Conservation (phyloP, 1,284 basidiomycete species). For the Neolentinus lepideus region DNA sequence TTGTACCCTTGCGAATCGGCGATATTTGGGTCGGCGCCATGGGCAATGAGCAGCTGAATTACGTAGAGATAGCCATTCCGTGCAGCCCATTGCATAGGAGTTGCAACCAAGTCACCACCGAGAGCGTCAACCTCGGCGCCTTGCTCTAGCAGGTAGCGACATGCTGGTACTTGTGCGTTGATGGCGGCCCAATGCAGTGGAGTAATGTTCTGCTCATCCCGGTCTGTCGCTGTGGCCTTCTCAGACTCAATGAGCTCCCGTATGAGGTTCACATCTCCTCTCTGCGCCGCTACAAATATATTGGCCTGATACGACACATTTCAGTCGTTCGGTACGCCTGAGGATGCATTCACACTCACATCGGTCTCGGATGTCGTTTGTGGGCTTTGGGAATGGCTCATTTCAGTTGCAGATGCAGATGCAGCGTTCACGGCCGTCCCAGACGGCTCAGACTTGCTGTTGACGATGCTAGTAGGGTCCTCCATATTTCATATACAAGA, state of each 20-base stretch:
- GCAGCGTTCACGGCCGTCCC: background rate
- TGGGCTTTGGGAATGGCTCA: background rate
- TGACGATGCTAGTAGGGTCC: background rate
- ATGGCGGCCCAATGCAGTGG: conserved; percentile 97
- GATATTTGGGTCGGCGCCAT: conserved; percentile 90
- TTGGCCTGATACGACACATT: conserved; percentile 28
- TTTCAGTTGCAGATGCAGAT: background rate
- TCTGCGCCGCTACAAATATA: conserved; percentile 83
- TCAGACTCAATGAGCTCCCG: conserved; percentile 70
- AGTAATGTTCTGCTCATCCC: conserved; percentile 89
- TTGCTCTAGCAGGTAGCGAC: conserved; percentile 79
- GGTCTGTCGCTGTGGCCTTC: conserved; percentile 67
- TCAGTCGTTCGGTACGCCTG: background rate
- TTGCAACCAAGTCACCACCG: conserved; percentile 94
- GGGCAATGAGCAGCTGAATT: conserved; percentile 83
- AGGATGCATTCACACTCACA: background rate
- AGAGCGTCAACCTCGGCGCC: conserved; percentile 94
- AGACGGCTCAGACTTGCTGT: background rate
- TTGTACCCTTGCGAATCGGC: conserved; percentile 96
- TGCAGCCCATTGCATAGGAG: conserved; percentile 97
- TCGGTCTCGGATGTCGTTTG: background rate
- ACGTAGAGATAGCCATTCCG: conserved; percentile 94
- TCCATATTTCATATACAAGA: background rate
- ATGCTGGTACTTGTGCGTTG: conserved; percentile 79
- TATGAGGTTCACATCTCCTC: conserved; percentile 73